Evolutionary conservation across 345 rosid species (phyloP).

Genomic region (Euphorbia lathyris): DNA sequence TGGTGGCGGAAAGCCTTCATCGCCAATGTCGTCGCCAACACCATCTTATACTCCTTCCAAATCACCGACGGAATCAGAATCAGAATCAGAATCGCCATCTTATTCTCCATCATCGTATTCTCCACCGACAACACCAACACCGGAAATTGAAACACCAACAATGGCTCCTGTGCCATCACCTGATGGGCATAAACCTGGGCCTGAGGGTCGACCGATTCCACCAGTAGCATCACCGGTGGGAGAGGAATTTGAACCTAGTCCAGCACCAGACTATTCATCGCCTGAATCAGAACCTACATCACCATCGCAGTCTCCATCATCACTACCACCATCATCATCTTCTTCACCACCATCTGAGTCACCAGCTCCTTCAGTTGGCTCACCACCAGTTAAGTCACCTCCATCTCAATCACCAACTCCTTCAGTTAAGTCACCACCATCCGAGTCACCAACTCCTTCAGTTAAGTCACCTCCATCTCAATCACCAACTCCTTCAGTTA

Average conservation of each 20-base stretch:
- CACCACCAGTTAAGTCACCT: constrained; percentile 18
- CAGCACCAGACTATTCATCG: neutral
- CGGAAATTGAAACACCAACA: neutral
- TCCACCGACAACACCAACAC: neutral
- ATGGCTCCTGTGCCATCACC: neutral
- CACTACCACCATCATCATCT: neutral
- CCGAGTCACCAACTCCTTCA: neutral
- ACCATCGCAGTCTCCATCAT: neutral
- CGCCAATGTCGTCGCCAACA: neutral
- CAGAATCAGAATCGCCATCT: constrained; percentile 8
- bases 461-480: constrained; percentile 1
- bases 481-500: neutral
- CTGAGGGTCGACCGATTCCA: neutral
- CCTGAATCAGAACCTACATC: neutral
- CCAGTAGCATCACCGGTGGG: neutral
- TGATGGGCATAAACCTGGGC: neutral
- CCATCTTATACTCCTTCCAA: neutral
- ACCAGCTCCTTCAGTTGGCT: constrained; percentile 17
- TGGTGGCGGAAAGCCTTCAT: constrained; percentile 11
- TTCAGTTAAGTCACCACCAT: neutral
- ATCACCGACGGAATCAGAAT: constrained; percentile 3
- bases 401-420: neutral
- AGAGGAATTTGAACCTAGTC: neutral
- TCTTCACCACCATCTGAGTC: constrained; percentile 15
- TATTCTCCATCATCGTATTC: neutral